Conservation (phyloP, 768 basidiomycete genomes). For the Tulasnella sp. region DNA sequence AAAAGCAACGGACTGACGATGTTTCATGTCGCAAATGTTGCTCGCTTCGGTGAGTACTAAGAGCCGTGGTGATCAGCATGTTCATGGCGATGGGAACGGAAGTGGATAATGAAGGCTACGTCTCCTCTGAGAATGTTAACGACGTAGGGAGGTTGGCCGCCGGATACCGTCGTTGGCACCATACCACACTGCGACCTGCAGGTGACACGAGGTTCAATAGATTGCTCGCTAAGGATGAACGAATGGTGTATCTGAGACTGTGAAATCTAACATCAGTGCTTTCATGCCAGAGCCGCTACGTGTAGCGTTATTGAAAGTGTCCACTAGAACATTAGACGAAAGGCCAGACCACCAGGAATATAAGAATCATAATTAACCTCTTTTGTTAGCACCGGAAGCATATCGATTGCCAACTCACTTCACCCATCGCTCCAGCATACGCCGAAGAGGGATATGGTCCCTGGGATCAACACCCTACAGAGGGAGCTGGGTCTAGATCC, state of each 20-base stretch:
- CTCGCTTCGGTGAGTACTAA: neutral
- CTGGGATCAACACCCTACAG: neutral
- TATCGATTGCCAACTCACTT: neutral
- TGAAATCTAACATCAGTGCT: neutral
- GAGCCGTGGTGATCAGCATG: too few relatives aligned
- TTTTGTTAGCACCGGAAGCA: too few relatives aligned
- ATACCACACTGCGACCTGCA: neutral
- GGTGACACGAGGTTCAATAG: neutral
- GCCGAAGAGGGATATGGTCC: neutral
- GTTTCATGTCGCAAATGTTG: neutral
- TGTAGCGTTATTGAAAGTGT: neutral
- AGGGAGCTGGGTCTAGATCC: too few relatives aligned
- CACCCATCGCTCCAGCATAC: neutral
- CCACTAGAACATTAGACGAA: neutral
- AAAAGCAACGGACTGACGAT: too few relatives aligned
- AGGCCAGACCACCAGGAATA: neutral
- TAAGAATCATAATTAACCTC: too few relatives aligned
- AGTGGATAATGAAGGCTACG: neutral
- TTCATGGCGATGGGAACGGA: too few relatives aligned
- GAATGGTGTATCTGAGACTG: neutral
- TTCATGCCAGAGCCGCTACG: neutral
- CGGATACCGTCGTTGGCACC: neutral
- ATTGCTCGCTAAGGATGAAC: neutral
- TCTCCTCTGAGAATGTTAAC: neutral
- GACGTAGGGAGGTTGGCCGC: neutral